Conservation (phyloP, 208 protist species). For the Crithidia fasciculata region DNA sequence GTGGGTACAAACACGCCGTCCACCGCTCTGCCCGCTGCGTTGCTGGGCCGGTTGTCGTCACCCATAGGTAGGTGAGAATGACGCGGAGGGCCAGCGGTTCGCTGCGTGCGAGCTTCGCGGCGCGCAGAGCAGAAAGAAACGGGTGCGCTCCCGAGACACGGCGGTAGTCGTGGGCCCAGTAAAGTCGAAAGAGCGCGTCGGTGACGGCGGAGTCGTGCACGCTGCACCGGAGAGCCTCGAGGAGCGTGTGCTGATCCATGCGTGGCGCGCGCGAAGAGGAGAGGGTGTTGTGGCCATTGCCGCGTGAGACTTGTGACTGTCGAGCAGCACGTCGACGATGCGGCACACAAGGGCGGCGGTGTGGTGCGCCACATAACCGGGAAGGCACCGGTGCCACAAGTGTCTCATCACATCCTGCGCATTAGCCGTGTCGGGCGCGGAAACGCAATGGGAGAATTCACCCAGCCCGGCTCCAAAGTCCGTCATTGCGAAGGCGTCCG, state of each 20-base stretch:
- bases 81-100: slow-evolving; percentile 50
- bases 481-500: too few species aligned
- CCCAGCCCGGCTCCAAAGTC: slow-evolving; percentile 18
- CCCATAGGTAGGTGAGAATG: slow-evolving; percentile 59
- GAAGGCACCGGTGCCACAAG: slow-evolving; percentile 10
- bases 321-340: slow-evolving; percentile 23
- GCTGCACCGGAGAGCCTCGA: slow-evolving; percentile 59
- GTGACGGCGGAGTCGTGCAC: slow-evolving; percentile 44
- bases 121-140: slow-evolving; percentile 71
- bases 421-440: background rate
- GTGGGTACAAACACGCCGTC: slow-evolving; percentile 1
- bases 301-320: slow-evolving; percentile 3
- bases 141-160: slow-evolving; percentile 63
- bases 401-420: background rate
- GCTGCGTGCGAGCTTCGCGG: slow-evolving; percentile 34
- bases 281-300: background rate
- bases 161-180: slow-evolving; percentile 56
- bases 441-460: slow-evolving; percentile 14
- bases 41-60: slow-evolving; percentile 5
- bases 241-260: slow-evolving; percentile 56
- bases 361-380: background rate
- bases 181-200: slow-evolving; percentile 46
- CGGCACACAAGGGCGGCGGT: slow-evolving; percentile 26
- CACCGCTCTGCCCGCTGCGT: slow-evolving; percentile 10
- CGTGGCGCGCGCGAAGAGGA: background rate